These are phyloP conservation scores for Austroboletus festivus DNA, from an alignment of 768 basidiomycete genomes.

Conservation along the genomic window DNA sequence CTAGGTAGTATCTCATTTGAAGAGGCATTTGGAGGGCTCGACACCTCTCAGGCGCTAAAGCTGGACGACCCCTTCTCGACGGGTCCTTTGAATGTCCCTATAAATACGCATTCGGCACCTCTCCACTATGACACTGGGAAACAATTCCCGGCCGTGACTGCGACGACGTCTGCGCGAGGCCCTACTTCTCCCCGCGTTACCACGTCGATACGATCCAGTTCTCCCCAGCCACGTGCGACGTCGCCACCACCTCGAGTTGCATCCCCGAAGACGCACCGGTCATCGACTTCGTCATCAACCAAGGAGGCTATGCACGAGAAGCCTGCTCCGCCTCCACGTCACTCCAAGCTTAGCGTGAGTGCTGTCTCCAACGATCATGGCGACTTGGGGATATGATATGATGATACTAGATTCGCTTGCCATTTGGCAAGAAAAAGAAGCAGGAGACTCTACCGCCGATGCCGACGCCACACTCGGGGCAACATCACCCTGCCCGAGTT, in stretches of 20 bases:
- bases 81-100: constrained; percentile 32
- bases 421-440: constrained; percentile 76
- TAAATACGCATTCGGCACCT: constrained; percentile 20
- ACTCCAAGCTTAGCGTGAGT: constrained; percentile 78
- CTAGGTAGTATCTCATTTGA: constrained; percentile 41
- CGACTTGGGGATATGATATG: background rate
- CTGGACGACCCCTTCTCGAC: constrained; percentile 39
- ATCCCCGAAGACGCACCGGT: constrained; percentile 54
- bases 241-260: constrained; percentile 50
- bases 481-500: constrained; percentile 41
- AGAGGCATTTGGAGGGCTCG: constrained; percentile 53
- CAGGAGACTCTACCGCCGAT: constrained; percentile 48
- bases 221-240: constrained; percentile 41
- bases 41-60: constrained; percentile 37
- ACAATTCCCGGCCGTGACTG: constrained; percentile 40
- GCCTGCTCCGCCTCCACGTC: constrained; percentile 50
- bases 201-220: constrained; percentile 30
- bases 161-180: constrained; percentile 39
- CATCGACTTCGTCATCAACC: constrained; percentile 53
- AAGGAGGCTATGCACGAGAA: constrained; percentile 55
- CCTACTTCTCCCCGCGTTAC: constrained; percentile 30
- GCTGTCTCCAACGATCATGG: background rate
- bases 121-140: constrained; percentile 19
- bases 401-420: constrained; percentile 57
- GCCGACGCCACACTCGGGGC: constrained; percentile 31